Evolutionary conservation across 139 green algal genomes (phyloP).

Genomic region (Auxenochlorella pyrenoidosa): DNA sequence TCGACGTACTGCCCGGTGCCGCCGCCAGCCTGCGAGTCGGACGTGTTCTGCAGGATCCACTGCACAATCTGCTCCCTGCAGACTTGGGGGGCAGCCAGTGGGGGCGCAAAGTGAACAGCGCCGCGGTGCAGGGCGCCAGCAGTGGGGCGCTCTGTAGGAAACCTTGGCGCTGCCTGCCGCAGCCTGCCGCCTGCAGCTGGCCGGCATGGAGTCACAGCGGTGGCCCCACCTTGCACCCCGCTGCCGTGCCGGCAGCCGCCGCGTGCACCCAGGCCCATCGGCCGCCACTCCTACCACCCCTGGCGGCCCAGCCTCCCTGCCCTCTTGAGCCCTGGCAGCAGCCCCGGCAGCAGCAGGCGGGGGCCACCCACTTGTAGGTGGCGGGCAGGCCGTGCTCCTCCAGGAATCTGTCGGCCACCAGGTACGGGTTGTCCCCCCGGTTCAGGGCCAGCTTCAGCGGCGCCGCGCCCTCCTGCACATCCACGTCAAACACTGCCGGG

Average conservation of each 20-base stretch:
- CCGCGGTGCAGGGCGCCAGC: neutral
- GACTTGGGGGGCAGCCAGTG: no score
- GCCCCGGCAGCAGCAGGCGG: no score
- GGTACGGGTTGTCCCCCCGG: conserved; percentile 88
- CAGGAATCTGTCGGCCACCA: conserved; percentile 91
- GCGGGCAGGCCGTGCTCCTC: conserved; percentile 78
- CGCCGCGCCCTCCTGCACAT: conserved; percentile 80
- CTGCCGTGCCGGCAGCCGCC: no score
- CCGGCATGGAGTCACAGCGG: no score
- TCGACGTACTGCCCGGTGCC: conserved; percentile 41
- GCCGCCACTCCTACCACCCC: no score
- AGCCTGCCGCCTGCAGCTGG: no score
- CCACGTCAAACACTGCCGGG: conserved; percentile 93
- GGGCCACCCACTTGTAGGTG: conserved; percentile 59
- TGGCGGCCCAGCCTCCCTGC: no score
- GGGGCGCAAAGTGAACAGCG: no score
- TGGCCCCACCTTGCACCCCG: no score
- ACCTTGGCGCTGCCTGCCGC: no score
- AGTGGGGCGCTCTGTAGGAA: neutral
- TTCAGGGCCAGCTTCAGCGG: conserved; percentile 81
- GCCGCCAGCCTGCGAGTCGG: neutral
- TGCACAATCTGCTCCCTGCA: conserved; percentile 85
- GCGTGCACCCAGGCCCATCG: no score
- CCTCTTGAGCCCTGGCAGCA: no score
- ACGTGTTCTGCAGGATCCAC: conserved; percentile 90